Base-by-base conservation (phyloP, 768 basidiomycete genomes). In the Mycena kentingensis region DNA sequence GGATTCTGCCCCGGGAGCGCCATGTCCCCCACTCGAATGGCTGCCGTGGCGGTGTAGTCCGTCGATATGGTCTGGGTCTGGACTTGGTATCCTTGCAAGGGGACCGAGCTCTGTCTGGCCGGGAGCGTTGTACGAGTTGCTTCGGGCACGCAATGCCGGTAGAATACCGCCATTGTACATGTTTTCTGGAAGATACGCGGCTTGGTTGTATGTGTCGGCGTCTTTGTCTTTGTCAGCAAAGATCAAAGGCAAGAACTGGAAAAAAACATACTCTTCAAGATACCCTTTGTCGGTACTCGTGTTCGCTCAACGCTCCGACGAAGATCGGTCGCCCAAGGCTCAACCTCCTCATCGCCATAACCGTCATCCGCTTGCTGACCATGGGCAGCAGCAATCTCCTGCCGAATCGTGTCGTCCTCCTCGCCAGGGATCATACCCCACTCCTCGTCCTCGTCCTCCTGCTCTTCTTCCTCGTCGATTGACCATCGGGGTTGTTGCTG, bases 61-160 rank as follows among this genome's bases (percentile, higher is more conserved):
- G 60, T 90, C 93, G 58, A 90, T 93, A 58, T 89, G 86, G 65
- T 87, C 88, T 47, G 90, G 88, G 64, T 94, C 89, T 2, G 89
- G 86, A 5, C 86, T 82, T 45, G 91, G 90, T 52, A 94, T 85
- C 49, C 82, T 85, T 26, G 90, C 87, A 35, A 94, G 77, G 5
- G 91, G 91, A 24, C 90, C 90, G 19, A 84, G 72, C 58, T 86
- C 82, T 28, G 71, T 64, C 31, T 77, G 75, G 21, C 73, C 73
- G 46, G 85, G 82, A 4, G 77, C 73, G 42, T 75, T 79, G 73
- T 93, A 90, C 19, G 93, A 96, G 69, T 94, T 94, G 39, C 93
- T 89, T 41, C 93, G 85, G 41, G 77, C 70, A 45, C 88, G 84
- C 11, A 54, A 38, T 4, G 38, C 32, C 10, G 46, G 46, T 42